These are phyloP conservation scores for Sesbania bispinosa DNA, from an alignment of 306 rosid genomes.

Conservation along the genomic window DNA sequence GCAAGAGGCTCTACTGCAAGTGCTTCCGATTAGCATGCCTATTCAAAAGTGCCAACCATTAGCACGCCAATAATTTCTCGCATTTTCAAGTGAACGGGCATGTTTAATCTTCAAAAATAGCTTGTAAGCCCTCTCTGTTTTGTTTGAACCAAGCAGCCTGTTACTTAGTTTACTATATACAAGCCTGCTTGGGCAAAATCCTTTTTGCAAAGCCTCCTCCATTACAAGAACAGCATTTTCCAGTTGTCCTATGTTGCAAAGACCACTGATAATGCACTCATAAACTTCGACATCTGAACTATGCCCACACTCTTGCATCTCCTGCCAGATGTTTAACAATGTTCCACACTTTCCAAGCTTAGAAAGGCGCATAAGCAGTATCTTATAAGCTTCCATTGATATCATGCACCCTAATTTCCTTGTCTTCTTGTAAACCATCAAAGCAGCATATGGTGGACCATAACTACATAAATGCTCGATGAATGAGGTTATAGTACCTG, in stretches of 20 bases:
- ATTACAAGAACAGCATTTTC: constrained; percentile 85
- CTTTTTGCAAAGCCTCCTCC: constrained; percentile 78
- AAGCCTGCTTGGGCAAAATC: constrained; percentile 79
- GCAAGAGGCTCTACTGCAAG: not conserved
- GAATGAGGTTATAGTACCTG: constrained; percentile 59
- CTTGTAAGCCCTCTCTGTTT: constrained; percentile 63
- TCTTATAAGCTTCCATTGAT: constrained; percentile 68
- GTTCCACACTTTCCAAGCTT: constrained; percentile 84
- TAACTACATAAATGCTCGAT: constrained; percentile 67
- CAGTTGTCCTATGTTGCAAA: constrained; percentile 76
- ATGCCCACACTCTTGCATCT: constrained; percentile 81
- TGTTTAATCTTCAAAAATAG: constrained; percentile 64
- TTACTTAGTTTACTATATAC: constrained; percentile 68
- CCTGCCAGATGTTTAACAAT: constrained; percentile 70
- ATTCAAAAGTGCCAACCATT: constrained; percentile 90
- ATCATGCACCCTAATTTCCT: constrained; percentile 59
- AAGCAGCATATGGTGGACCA: constrained; percentile 91
- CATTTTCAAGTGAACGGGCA: constrained; percentile 59
- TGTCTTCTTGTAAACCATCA: constrained; percentile 69
- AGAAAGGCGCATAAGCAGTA: constrained; percentile 77
- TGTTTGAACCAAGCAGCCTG: constrained; percentile 55
- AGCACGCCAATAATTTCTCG: constrained; percentile 66
- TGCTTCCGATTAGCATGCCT: not conserved
- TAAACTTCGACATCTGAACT: constrained; percentile 69
- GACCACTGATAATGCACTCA: constrained; percentile 69